Base-by-base conservation (phyloP, 164 flowering plant genomes). In the Aristolochia californica region DNA sequence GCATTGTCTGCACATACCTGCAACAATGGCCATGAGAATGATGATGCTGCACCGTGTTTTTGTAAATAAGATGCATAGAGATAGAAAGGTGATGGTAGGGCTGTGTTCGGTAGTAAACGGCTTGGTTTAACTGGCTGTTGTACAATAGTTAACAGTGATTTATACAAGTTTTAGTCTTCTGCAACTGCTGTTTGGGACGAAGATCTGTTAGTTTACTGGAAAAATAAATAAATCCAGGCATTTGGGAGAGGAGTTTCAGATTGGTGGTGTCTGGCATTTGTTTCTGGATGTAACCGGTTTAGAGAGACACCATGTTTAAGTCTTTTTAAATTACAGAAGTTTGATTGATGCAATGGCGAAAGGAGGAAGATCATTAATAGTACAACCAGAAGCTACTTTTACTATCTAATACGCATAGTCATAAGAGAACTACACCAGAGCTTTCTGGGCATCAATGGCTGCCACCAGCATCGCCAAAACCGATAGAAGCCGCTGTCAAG, bases 361-460 rank as follows among this genome's bases (percentile, higher is more conserved):
- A 7, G 10, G 40, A 34, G 5, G 40, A 34, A 2, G 40, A 34
- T 0, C 11, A 34, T 34, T 34, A 34, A 34, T 34, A 34, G 1
- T 34, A 34, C 40, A 34, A 34, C 7, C 40, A 1, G 10, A 4
- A 34, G 10, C 40, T n/a, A n/a, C n/a, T n/a, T n/a, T n/a, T n/a
- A n/a, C n/a, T n/a, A 24, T 34, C 64, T 75, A 89, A 59, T 84
- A 81, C 4, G 67, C 72, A 75, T 85, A 81, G 27, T 87, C 83
- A 66, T 87, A 90, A 60, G 70, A 26, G 65, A 90, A 90, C 22
- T 87, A 59, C 53, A 95, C 95, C 70, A 75, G 20, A 0, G 95
- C 97, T 74, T 72, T 81, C 9, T 63, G 60, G 0, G 75, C 67
- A 49, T 70, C 81, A 60, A 78, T 27, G 1, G 77, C 82, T 71